Evolutionary conservation across 352 stramenopile genomes (phyloP), one percentile per base, ranked within the genome.

Genomic region (Aphanomyces astaci): DNA sequence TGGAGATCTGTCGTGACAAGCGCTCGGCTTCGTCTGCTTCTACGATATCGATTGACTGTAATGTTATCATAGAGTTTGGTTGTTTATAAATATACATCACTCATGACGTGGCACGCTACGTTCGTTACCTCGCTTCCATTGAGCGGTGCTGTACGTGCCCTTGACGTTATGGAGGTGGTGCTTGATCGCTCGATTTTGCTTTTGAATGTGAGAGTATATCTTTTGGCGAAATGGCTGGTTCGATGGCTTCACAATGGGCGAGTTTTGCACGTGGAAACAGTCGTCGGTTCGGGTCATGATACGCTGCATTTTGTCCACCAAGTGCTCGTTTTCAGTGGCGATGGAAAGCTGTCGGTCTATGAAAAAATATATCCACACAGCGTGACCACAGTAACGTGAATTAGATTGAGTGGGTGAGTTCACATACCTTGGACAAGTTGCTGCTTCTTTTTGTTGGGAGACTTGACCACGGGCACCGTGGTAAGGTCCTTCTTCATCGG

Each of bases 401-500:
- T 46, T 19, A n/a, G n/a, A n/a, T n/a, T n/a, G n/a, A n/a, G n/a
- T n/a, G n/a, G n/a, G n/a, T n/a, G n/a, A n/a, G n/a, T n/a, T n/a
- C n/a, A n/a, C n/a, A n/a, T 36, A 65, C 56, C 56, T 49, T 65
- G 17, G 31, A 52, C 33, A 17, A 54, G 56, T 48, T 33, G 32
- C 19, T 52, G 56, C 25, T 48, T 46, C 36, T 65, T 65, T 27
- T 65, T 65, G 56, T 65, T 65, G 56, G 56, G 56, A 2, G 56
- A 24, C 56, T 53, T 53, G 31, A 53, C 27, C 13, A 49, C 36
- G 11, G 19, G 11, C 2, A 36, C 33, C 22, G 30, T 24, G 32
- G 53, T 9, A 19, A n/a, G n/a, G n/a, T 65, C 56, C 27, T 65
- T 65, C 32, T 32, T 36, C 4, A 65, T 65, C 56, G 39, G 11